Evolutionary conservation across 768 basidiomycete genomes (phyloP).

Genomic region (Lanmaoa pseudosensibilis): DNA sequence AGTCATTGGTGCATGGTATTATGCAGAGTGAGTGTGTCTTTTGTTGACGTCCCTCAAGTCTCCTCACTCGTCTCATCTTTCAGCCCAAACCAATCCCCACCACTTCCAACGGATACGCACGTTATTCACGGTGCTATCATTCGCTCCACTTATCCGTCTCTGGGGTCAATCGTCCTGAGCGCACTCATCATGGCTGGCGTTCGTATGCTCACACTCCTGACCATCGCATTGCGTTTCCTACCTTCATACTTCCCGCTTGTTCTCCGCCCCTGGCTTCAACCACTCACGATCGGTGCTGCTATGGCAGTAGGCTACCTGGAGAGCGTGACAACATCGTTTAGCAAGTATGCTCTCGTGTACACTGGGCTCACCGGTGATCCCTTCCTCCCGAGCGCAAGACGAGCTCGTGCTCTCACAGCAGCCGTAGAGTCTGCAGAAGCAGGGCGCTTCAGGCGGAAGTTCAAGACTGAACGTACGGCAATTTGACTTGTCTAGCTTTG

Average conservation of each 20-base stretch:
- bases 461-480: constrained; percentile 58
- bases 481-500: not conserved
- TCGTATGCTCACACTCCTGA: constrained; percentile 54
- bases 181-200: constrained; percentile 73
- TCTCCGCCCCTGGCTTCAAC: constrained; percentile 42
- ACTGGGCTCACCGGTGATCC: constrained; percentile 73
- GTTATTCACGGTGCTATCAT: constrained; percentile 75
- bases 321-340: constrained; percentile 50
- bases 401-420: constrained; percentile 56
- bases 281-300: constrained; percentile 36
- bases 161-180: constrained; percentile 77
- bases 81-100: constrained; percentile 35
- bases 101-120: constrained; percentile 58
- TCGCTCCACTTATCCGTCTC: constrained; percentile 76
- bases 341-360: constrained; percentile 69
- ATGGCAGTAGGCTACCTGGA: constrained; percentile 47
- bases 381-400: constrained; percentile 58
- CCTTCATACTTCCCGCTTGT: constrained; percentile 51
- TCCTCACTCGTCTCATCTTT: constrained; percentile 7
- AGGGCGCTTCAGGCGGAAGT: constrained; percentile 45
- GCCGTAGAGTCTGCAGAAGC: constrained; percentile 48
- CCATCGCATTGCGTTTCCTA: constrained; percentile 51
- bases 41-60: not conserved
- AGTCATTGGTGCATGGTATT: constrained; percentile 93
- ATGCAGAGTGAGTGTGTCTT: constrained; percentile 49